A percentile compares a stretch with the other conserved stretches of the same genome.
These are phyloP conservation scores for Aureobasidium melanogenum DNA, from an alignment of 2,329 filamentous ascomycete genomes.

Conservation along the genomic window DNA sequence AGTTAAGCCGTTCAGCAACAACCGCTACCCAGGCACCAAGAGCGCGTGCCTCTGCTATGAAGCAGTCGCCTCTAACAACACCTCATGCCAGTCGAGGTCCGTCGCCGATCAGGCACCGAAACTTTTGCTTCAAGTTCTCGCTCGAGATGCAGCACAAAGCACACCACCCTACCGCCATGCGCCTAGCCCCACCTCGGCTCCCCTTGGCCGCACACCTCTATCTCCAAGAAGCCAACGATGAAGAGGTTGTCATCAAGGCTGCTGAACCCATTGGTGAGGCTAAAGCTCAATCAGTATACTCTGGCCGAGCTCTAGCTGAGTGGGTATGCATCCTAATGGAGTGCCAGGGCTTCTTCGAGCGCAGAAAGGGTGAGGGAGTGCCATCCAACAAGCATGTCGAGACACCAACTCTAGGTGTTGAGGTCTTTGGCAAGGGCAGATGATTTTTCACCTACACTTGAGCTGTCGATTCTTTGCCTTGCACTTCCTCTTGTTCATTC, in stretches of 20 bases:
- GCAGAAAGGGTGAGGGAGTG: slow-evolving; percentile 65
- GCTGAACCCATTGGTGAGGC: slow-evolving; percentile 30
- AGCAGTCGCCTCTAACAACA: slow-evolving; percentile 1
- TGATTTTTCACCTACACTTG: slow-evolving; percentile 13
- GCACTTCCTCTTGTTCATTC: background rate
- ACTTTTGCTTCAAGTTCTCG: slow-evolving; percentile 65
- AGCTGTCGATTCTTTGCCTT: no score
- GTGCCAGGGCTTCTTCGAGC: slow-evolving; percentile 73
- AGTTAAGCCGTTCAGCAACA: slow-evolving; percentile 14
- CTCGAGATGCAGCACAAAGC: slow-evolving; percentile 55
- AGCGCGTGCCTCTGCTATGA: slow-evolving; percentile 1
- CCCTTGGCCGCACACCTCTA: slow-evolving; percentile 61
- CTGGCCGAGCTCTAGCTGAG: slow-evolving; percentile 66
- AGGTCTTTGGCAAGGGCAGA: slow-evolving; percentile 47
- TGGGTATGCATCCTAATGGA: slow-evolving; percentile 69
- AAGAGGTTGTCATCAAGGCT: slow-evolving; percentile 17
- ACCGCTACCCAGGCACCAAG: slow-evolving; percentile 11
- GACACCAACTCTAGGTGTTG: slow-evolving; percentile 55
- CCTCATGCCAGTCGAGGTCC: background rate
- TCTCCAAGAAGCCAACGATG: slow-evolving; percentile 35
- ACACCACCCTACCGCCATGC: slow-evolving; percentile 49
- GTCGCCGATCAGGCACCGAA: slow-evolving; percentile 37
- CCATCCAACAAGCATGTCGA: slow-evolving; percentile 59
- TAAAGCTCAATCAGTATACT: slow-evolving; percentile 45
- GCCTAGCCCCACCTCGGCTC: slow-evolving; percentile 58